Evolutionary conservation across 768 basidiomycete species (phyloP).

Genomic region (Scleroderma citrinum): DNA sequence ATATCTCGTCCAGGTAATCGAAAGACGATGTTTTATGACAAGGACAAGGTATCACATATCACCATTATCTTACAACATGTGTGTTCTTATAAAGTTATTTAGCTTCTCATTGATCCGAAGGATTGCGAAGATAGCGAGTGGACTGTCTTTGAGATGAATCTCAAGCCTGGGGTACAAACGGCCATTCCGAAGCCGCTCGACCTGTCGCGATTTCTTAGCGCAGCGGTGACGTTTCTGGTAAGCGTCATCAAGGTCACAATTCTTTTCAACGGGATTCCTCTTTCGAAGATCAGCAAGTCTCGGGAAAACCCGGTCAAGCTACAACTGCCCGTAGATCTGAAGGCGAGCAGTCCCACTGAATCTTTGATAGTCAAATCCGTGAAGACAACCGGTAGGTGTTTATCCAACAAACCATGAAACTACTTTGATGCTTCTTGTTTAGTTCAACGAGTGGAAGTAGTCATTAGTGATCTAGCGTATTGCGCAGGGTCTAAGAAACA

Average conservation of each 20-base stretch:
- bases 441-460: conserved; percentile 61
- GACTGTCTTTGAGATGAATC: conserved; percentile 42
- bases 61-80: too few relatives aligned
- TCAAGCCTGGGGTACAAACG: conserved; percentile 32
- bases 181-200: conserved; percentile 41
- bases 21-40: conserved; percentile 3
- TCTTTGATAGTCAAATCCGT: conserved; percentile 47
- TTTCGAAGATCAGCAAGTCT: conserved; percentile 1
- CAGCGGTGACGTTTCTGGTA: conserved; percentile 44
- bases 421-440: background rate
- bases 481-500: conserved; percentile 50
- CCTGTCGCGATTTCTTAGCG: conserved; percentile 41
- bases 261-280: conserved; percentile 1
- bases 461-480: conserved; percentile 70
- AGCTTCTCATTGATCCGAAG: too few relatives aligned
- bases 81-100: too few relatives aligned
- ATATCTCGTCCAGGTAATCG: background rate
- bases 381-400: background rate
- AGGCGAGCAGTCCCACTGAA: conserved; percentile 36
- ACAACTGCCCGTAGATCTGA: background rate
- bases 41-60: conserved; percentile 9
- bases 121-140: conserved; percentile 27
- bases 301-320: background rate
- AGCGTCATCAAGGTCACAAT: conserved; percentile 22
- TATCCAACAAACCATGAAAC: background rate